Percentiles rank a stretch among this genome's conserved stretches.
Conservation (phyloP, 495 filamentous ascomycete genomes). For the Penicillium simplicissimum region DNA sequence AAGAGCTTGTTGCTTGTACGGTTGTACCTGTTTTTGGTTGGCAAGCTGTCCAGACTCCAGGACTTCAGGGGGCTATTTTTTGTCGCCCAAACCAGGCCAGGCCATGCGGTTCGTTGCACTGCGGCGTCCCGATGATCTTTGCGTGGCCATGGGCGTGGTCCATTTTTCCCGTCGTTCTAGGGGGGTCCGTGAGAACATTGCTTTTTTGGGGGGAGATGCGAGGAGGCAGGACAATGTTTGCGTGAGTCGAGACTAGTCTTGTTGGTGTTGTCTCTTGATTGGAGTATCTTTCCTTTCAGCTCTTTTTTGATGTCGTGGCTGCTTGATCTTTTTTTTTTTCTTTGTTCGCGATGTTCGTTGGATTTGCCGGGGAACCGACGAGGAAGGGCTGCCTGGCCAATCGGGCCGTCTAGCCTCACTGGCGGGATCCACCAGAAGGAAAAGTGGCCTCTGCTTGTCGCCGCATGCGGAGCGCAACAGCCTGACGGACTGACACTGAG, state of each 20-base stretch:
- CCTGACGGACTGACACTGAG: not conserved
- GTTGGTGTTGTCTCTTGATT: too few species aligned
- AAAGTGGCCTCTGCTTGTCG: constrained; percentile 27
- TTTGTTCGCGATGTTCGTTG: not conserved
- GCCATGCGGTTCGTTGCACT: not conserved
- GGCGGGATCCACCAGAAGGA: too few species aligned
- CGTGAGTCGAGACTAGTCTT: not conserved
- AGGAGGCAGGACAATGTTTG: not conserved
- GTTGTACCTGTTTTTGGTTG: not conserved
- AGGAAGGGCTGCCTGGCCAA: constrained; percentile 6
- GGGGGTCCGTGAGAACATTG: not conserved
- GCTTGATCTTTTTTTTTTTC: not conserved
- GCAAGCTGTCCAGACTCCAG: not conserved
- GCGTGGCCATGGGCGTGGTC: not conserved
- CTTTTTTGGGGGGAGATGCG: not conserved
- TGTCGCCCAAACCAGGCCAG: not conserved
- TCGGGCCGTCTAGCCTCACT: not conserved
- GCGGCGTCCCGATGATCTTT: not conserved
- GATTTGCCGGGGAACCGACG: constrained; percentile 19
- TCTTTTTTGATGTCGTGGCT: not conserved
- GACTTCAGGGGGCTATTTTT: not conserved
- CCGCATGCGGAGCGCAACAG: constrained; percentile 37
- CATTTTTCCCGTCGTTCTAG: not conserved
- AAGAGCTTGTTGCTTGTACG: not conserved
- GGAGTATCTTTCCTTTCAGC: not conserved